phyloP scores from a whole-genome alignment of 2,329 filamentous ascomycete genomes.

The Botrytis tulipae region DNA sequence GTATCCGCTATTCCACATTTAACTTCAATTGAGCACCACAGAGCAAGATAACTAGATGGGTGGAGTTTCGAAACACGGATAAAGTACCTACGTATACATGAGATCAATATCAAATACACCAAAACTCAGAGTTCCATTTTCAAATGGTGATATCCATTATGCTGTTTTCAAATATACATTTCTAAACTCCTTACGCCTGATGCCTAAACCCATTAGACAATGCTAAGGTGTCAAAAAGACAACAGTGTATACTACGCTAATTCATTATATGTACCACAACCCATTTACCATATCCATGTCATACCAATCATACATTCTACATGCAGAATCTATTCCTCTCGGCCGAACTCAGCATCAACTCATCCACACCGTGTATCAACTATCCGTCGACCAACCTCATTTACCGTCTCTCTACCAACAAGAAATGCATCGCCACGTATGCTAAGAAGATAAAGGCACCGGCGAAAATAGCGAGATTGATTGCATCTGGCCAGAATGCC shows the following conservation, averaged over 20 bases:
- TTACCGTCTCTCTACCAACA: conserved; percentile 85
- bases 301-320: conserved; percentile 8
- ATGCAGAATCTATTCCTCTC: not conserved
- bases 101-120: not conserved
- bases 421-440: conserved; percentile 87
- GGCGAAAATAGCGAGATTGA: conserved; percentile 79
- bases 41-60: not conserved
- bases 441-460: conserved; percentile 82
- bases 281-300: not conserved
- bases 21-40: not conserved
- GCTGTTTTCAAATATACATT: not conserved
- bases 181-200: not conserved
- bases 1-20: not conserved
- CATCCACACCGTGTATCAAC: not conserved
- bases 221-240: not conserved
- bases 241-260: not conserved
- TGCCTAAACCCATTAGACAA: not conserved
- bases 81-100: not conserved
- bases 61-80: not conserved
- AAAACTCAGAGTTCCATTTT: not conserved
- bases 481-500: conserved; percentile 80
- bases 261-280: conserved; percentile 13
- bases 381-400: conserved; percentile 15
- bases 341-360: not conserved
- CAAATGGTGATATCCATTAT: not conserved